Base-by-base conservation (phyloP, 345 rosid genomes). In the Durio zibethinus region DNA sequence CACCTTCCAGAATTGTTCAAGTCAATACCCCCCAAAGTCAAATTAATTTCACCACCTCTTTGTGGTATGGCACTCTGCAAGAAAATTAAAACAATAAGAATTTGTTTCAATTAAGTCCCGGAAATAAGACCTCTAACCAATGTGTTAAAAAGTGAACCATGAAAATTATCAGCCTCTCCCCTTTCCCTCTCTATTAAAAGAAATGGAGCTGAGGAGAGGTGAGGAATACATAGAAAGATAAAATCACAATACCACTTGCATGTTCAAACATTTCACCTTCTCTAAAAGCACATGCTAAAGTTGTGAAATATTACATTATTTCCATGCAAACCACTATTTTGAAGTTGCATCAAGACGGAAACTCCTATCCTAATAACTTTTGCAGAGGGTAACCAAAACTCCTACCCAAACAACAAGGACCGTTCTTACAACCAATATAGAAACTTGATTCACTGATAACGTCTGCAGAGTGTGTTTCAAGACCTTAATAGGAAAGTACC, bases 1-100 rank as follows among this genome's bases (percentile, higher is more conserved):
- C n/a, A 93, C 99, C 99, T 96, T 81, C 99, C 98, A 33, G 99
- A 93, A 85, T 92, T 96, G 77, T 96, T 96, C 84, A 96, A 86
- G 85, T 96, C 98, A 72, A 96, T 96, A 63, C 99, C 99, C 78
- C 99, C 99, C 80, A 96, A 84, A 52, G 98, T 92, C 81, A 96
- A 80, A 84, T 91, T 96, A 70, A 96, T 97, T 86, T 96, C 99
- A 78, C 98, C 99, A 38, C 98, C 94, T 86, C 87, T 85, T 81
- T 92, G 98, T 20, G 99, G 95, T 56, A 96, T 86, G 52, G 93
- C 94, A 81, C 94, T 93, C 99, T 93, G 84, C 83, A 85, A 73
- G 73, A 54, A 23, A 77, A 76, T 59, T 73, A 27, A 5, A 66
- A 1, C 71, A 45, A 43, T 14, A 68, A 45, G 53, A 56, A 68